phyloP scores from a whole-genome alignment of 148 eudicot species.

The Suaeda aralocaspica region DNA sequence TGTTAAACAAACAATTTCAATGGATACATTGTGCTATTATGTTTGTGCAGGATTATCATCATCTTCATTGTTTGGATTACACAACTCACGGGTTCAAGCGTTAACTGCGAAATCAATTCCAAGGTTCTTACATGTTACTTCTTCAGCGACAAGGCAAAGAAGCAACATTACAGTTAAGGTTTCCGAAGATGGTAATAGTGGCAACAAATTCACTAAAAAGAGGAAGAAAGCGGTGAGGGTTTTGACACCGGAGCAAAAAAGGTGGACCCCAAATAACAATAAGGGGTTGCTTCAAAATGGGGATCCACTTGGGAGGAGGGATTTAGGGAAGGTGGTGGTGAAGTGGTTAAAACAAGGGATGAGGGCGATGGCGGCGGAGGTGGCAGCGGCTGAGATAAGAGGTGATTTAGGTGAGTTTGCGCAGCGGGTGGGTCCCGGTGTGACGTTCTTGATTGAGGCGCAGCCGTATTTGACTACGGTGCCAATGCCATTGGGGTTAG shows the following conservation, averaged over 20 bases:
- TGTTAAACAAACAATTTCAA: no score
- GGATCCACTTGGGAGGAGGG: conserved; percentile 67
- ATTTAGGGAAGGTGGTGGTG: conserved; percentile 66
- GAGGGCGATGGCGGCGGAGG: conserved; percentile 77
- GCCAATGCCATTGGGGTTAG: conserved; percentile 79
- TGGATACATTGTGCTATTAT: conserved; percentile 27
- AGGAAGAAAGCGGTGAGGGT: neutral
- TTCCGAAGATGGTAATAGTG: no score
- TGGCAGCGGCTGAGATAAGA: conserved; percentile 50
- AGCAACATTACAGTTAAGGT: no score
- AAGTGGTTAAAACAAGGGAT: conserved; percentile 67
- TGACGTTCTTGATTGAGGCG: conserved; percentile 70
- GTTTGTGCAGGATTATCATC: conserved; percentile 9
- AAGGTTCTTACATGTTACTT: neutral
- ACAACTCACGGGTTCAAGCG: neutral
- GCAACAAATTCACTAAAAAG: no score
- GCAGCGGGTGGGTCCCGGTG: conserved; percentile 68
- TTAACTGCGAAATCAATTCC: neutral
- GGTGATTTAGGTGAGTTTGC: conserved; percentile 59
- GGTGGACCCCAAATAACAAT: neutral
- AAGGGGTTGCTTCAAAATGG: conserved; percentile 46
- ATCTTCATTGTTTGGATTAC: conserved; percentile 11
- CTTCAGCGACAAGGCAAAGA: neutral
- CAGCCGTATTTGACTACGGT: conserved; percentile 68
- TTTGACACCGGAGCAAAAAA: neutral